Conservation (phyloP, 202 grass and related monocot species). For the Eragrostis tef region DNA sequence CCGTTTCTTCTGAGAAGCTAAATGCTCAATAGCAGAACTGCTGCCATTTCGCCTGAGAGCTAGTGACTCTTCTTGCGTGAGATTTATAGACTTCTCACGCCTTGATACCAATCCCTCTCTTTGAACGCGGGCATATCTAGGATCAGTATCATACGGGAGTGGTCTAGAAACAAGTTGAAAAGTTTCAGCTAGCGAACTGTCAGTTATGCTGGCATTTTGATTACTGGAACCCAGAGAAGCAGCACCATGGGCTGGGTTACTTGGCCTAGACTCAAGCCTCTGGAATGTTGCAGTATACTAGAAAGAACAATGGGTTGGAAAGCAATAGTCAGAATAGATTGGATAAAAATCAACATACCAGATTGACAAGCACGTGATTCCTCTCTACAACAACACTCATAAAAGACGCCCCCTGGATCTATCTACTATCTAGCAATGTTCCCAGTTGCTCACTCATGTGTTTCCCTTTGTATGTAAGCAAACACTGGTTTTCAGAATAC, state of each 20-base stretch:
- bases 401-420: not conserved
- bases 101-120: conserved; percentile 87
- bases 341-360: not conserved
- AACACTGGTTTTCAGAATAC: too few species aligned
- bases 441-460: too few species aligned
- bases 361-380: not conserved
- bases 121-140: conserved; percentile 71
- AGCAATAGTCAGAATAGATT: conserved; percentile 24
- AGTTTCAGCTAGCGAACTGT: conserved; percentile 64
- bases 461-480: too few species aligned
- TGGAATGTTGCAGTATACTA: conserved; percentile 87
- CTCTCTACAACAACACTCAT: conserved; percentile 10
- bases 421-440: not conserved
- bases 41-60: conserved; percentile 79
- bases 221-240: conserved; percentile 51
- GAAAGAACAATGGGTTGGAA: conserved; percentile 34
- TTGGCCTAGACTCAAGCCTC: conserved; percentile 75
- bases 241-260: conserved; percentile 54
- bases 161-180: conserved; percentile 76
- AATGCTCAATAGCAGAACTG: conserved; percentile 67
- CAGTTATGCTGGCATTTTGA: conserved; percentile 48
- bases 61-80: conserved; percentile 68
- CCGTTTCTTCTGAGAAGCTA: conserved; percentile 74
- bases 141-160: conserved; percentile 70
- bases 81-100: conserved; percentile 82